Base-by-base conservation (phyloP, 148 eudicot genomes). In the Polygonum maritimum region DNA sequence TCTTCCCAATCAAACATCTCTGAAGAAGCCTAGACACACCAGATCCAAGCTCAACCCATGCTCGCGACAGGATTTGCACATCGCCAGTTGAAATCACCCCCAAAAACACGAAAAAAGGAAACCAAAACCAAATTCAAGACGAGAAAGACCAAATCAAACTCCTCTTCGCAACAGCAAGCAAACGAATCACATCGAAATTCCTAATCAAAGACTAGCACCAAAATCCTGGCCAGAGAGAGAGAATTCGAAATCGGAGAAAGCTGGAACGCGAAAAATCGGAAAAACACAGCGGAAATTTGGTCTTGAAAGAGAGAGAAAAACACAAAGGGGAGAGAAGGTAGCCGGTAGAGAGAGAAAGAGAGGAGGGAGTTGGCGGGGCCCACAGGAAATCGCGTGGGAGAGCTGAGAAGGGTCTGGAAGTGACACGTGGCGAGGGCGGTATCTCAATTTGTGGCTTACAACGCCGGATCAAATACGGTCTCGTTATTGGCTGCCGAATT, bases 1-100 rank as follows among this genome's bases (percentile, higher is more conserved):
- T 91, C 96, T 84, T 91, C 81, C 96, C 96, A 91, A 91, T 91
- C 89, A 89, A 89, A 91, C 96, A 91, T 91, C 76, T 84, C 88
- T 75, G 72, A 69, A 76, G 76, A 80, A 80, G 52, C 76, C 40
- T 58, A 78, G 52, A 48, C 73, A 45, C 48, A 48, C 49, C 71
- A 52, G 74, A 75, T 57, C 38, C 38, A 70, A 80, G 47, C 36
- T 78, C 74, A 81, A 74, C 78, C 82, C 84, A 78, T 72, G 41
- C 54, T 80, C 76, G 40, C 52, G 35, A 33, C 54, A 18, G 70
- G 63, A 54, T 74, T 60, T 12, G 69, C 74, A 31, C 83, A 83
- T 78, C 69, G 76, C 84, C 74, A 40, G 49, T 3, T 40, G 48
- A 71, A 71, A 71, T 10, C 18, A n/a, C 11, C 18, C 15, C 48